phyloP scores from a whole-genome alignment of 106 monocot genomes.

The Acanthochlamys bracteata region DNA sequence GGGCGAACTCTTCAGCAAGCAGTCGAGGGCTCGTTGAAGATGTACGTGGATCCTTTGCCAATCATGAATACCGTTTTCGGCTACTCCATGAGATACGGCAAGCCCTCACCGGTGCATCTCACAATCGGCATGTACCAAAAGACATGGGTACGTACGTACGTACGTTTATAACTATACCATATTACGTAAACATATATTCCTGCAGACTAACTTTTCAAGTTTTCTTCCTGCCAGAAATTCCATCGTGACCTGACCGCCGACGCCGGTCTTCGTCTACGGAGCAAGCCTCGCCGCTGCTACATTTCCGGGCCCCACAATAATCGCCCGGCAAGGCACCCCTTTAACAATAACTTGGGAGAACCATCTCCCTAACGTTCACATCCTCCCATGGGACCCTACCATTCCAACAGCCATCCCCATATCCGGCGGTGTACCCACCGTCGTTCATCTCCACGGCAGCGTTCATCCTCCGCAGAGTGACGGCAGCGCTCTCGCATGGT shows the following conservation, averaged over 20 bases:
- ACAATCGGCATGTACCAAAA: constrained; percentile 81
- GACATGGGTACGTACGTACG: constrained; percentile 35
- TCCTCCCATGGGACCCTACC: constrained; percentile 62
- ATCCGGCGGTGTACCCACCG: constrained; percentile 27
- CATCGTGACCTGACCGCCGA: constrained; percentile 63
- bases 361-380: constrained; percentile 53
- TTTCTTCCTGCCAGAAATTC: constrained; percentile 69
- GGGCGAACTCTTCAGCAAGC: neutral
- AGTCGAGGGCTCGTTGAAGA: constrained; percentile 11
- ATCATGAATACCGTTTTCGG: constrained; percentile 43
- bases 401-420: constrained; percentile 29
- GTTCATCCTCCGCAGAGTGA: constrained; percentile 43
- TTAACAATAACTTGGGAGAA: constrained; percentile 60
- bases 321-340: constrained; percentile 36
- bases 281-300: constrained; percentile 35
- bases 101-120: constrained; percentile 30
- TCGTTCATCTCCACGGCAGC: constrained; percentile 38
- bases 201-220: too few species aligned
- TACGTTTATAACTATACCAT: too few species aligned
- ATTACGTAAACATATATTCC: too few species aligned
- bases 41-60: constrained; percentile 71
- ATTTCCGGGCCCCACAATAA: constrained; percentile 74
- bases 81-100: constrained; percentile 15
- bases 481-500: constrained; percentile 51
- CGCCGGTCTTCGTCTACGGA: constrained; percentile 57